These are phyloP conservation scores for Trichoderma oligosporum DNA, from an alignment of 2,329 filamentous ascomycete genomes.

Conservation along the genomic window DNA sequence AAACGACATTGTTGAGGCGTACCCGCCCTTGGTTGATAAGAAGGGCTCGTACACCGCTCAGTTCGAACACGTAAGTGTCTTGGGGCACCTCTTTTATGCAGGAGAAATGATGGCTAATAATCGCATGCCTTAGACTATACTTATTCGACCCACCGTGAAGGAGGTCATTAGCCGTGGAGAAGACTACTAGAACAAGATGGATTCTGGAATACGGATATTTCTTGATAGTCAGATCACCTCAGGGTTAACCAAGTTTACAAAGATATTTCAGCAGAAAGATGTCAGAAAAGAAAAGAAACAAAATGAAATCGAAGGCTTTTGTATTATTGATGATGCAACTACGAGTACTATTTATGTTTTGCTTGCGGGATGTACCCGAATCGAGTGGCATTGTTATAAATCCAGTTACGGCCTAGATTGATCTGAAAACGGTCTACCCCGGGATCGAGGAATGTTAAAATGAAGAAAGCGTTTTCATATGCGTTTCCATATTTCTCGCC, in stretches of 20 bases:
- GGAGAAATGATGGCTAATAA: constrained; percentile 12
- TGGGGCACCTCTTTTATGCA: too few species aligned
- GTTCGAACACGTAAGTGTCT: constrained; percentile 77
- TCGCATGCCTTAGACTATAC: constrained; percentile 55
- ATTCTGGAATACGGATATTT: constrained; percentile 30
- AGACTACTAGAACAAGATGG: constrained; percentile 59
- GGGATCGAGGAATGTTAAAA: not conserved
- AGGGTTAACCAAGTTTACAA: too few species aligned
- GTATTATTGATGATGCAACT: too few species aligned
- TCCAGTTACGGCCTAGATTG: constrained; percentile 1
- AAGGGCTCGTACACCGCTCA: constrained; percentile 95
- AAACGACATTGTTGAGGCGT: constrained; percentile 81
- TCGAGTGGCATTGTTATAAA: too few species aligned
- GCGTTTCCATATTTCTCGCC: not conserved
- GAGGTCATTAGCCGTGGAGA: constrained; percentile 84
- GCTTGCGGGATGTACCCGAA: too few species aligned
- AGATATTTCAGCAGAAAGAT: too few species aligned
- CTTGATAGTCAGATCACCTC: not conserved
- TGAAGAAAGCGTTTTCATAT: not conserved
- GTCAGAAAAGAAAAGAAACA: not conserved
- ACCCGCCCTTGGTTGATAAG: constrained; percentile 83
- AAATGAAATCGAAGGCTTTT: too few species aligned
- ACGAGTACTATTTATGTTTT: too few species aligned
- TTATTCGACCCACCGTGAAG: constrained; percentile 76
- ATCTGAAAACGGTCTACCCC: constrained; percentile 14